A percentile compares a stretch with the other conserved stretches of the same genome.
phyloP scores from a whole-genome alignment of 1,284 basidiomycete genomes.

The Pseudozyma sp. region DNA sequence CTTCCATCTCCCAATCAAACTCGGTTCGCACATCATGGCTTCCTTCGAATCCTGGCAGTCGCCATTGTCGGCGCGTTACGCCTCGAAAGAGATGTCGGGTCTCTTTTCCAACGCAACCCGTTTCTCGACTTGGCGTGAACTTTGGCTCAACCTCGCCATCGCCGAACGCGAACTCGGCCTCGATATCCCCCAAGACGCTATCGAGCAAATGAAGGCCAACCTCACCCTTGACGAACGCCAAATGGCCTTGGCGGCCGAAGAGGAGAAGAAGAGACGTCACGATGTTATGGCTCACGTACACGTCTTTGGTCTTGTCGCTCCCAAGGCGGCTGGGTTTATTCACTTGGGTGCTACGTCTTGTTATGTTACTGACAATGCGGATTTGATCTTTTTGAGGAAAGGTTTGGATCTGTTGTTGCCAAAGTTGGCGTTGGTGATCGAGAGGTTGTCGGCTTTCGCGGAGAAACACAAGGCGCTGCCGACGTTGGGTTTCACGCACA shows the following conservation, averaged over 20 bases:
- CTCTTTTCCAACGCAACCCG: conserved; percentile 93
- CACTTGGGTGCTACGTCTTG: conserved; percentile 98
- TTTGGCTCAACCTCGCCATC: conserved; percentile 96
- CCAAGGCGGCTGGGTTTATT: conserved; percentile 95
- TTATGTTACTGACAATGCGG: conserved; percentile 91
- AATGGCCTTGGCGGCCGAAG: conserved; percentile 89
- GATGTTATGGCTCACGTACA: conserved; percentile 99
- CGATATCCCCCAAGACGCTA: conserved; percentile 87
- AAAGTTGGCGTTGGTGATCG: conserved; percentile 89
- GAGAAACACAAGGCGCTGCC: conserved; percentile 71
- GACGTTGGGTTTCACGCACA: conserved; percentile 94
- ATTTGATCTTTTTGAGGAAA: conserved; percentile 93
- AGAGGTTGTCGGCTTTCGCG: conserved; percentile 84
- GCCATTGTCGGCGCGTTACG: conserved; percentile 78
- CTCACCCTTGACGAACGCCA: conserved; percentile 87
- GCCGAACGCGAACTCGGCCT: conserved; percentile 96
- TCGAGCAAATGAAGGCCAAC: conserved; percentile 92
- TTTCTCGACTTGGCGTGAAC: conserved; percentile 94
- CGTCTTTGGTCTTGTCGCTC: conserved; percentile 92
- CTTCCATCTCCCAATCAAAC: background rate
- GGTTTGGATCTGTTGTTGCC: conserved; percentile 86
- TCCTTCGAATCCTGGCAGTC: conserved; percentile 66
- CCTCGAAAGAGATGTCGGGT: conserved; percentile 97
- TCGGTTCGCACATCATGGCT: conserved; percentile 20
- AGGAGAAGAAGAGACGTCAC: conserved; percentile 97